Evolutionary conservation across 2,329 filamentous ascomycete genomes (phyloP), one percentile per base, ranked within the genome.

Genomic region (Penicillium capsulatum): DNA sequence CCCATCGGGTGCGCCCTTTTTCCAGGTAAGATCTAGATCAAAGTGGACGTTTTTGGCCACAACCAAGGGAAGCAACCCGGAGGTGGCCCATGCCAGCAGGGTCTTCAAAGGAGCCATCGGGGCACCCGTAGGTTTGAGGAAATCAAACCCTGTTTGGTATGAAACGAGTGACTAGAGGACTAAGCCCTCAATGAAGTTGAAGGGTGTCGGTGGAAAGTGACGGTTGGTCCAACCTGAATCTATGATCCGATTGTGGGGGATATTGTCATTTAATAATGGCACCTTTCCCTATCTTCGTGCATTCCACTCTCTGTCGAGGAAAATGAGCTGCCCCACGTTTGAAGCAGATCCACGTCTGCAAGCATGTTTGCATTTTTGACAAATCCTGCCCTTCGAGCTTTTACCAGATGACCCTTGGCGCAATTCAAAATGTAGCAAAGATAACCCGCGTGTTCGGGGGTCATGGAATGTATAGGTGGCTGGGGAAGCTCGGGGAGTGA

Each of bases 21-120:
- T 56, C 60, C 59, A 64, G 29, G 59, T 63, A 10, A 67, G 39
- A 31, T 65, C 55, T 29, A 65, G 40, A 11, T 55, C 47, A 20
- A 53, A 53, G 11, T 54, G 36, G 11, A 52, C 48, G 11, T 40
- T 41, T 13, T 53, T 51, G 3, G 50, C 46, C 41, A 22, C 45
- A 4, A 41, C 40, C 14, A 45, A 26, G 14, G 50, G 36, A 6
- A 44, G 8, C 3, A 54, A 14, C 4, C 42, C 36, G 13, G 38
- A 33, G 30, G 42, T 30, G 20, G 41, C 44, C 5, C 51, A 22
- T 8, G 41, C 40, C 17, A 45, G 7, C 6, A 51, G 19, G 2
- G 34, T 38, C 24, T 37, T 50, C n/a, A 47, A 34, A 3, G 36
- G 38, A 10, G 42, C 40, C 51, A 54, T 55, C 3, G 4, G n/a